Evolutionary conservation across 176 grass and related monocot species (phyloP).

Genomic region (Aegilops sharonensis): DNA sequence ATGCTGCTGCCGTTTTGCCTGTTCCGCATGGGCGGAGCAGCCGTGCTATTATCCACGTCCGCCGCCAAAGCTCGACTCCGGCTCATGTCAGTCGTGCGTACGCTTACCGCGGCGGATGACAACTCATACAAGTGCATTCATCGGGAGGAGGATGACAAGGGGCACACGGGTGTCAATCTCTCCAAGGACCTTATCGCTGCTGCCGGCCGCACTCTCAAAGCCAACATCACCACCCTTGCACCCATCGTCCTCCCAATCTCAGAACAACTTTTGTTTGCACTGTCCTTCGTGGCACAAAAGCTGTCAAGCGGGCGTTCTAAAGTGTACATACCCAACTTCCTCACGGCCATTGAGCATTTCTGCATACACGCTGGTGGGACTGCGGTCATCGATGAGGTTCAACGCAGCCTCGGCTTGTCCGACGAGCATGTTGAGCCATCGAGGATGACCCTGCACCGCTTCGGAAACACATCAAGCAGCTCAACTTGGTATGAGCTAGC

Average conservation of each 20-base stretch:
- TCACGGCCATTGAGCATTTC: not conserved
- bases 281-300: conserved; percentile 44
- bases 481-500: conserved; percentile 65
- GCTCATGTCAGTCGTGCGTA: conserved; percentile 41
- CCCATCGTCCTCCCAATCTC: conserved; percentile 52
- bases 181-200: conserved; percentile 37
- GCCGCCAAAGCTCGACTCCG: conserved; percentile 34
- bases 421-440: conserved; percentile 63
- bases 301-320: conserved; percentile 19
- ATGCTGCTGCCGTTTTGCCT: conserved; percentile 62
- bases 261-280: conserved; percentile 47
- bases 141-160: conserved; percentile 50
- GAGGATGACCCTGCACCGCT: conserved; percentile 63
- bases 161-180: conserved; percentile 45
- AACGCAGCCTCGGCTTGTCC: conserved; percentile 41
- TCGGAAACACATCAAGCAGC: conserved; percentile 65
- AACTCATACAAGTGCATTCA: conserved; percentile 39
- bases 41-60: conserved; percentile 37
- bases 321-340: conserved; percentile 47
- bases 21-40: conserved; percentile 60
- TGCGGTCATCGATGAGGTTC: not conserved
- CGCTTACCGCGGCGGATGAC: conserved; percentile 32
- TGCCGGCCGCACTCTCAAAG: not conserved
- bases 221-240: conserved; percentile 49
- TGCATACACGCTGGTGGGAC: not conserved